Percentiles rank a stretch among this genome's conserved stretches.
phyloP scores from a whole-genome alignment of 164 flowering plant genomes.

The Sedum album region DNA sequence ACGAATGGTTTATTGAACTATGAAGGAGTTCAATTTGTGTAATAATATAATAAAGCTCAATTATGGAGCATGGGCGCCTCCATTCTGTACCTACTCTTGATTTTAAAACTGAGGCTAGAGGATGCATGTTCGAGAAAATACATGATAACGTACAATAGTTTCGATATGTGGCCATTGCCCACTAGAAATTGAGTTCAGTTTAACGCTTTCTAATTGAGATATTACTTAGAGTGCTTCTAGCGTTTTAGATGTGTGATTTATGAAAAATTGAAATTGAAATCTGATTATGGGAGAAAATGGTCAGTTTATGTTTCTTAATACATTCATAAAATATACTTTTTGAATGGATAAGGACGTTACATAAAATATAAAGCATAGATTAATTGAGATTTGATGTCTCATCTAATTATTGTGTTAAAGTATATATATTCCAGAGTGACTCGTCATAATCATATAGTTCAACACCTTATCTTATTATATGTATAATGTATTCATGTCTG shows the following conservation, averaged over 20 bases:
- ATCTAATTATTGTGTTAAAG: neutral
- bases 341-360: neutral
- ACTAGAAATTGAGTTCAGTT: neutral
- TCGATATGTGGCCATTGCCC: neutral
- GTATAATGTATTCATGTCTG: neutral
- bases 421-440: neutral
- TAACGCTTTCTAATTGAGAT: neutral
- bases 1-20: slow-evolving; percentile 1
- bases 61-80: neutral
- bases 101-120: neutral
- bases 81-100: slow-evolving; percentile 2
- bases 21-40: neutral
- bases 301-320: too few relatives aligned
- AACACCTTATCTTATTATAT: neutral
- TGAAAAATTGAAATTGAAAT: too few relatives aligned
- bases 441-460: neutral
- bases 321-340: neutral
- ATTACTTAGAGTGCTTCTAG: too few relatives aligned
- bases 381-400: neutral
- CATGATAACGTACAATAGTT: neutral
- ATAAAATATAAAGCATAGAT: neutral
- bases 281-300: too few relatives aligned
- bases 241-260: too few relatives aligned
- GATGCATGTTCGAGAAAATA: slow-evolving; percentile 6
- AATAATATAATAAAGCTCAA: neutral